These are phyloP conservation scores for Anthoceros angustus DNA, from an alignment of 225 moss, liverwort and hornwort genomes.

Conservation along the genomic window DNA sequence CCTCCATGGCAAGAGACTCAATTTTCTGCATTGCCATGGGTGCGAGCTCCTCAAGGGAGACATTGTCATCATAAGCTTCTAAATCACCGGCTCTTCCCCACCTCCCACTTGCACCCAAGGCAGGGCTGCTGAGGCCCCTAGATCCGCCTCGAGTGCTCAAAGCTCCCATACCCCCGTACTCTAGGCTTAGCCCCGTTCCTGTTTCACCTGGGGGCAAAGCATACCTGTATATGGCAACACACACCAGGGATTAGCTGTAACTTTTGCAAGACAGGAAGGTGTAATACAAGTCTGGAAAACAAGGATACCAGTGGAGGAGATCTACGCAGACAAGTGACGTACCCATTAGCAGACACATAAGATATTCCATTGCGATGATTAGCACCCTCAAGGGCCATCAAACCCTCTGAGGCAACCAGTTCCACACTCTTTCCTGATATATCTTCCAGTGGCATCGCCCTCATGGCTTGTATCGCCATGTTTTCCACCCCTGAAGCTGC, in stretches of 20 bases:
- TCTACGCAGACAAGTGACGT: slow-evolving; percentile 13
- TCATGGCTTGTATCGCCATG: slow-evolving; percentile 88
- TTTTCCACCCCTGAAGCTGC: slow-evolving; percentile 71
- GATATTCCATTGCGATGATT: slow-evolving; percentile 11
- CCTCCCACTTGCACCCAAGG: not conserved
- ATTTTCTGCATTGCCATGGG: slow-evolving; percentile 98
- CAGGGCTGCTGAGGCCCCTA: not conserved
- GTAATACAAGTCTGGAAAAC: no score
- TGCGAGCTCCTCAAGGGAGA: slow-evolving; percentile 77
- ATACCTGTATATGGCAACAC: not conserved
- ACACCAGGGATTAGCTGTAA: not conserved
- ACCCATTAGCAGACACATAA: slow-evolving; percentile 38
- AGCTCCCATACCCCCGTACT: slow-evolving; percentile 18
- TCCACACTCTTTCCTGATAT: slow-evolving; percentile 91
- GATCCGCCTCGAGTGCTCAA: slow-evolving; percentile 16
- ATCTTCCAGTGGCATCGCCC: slow-evolving; percentile 94
- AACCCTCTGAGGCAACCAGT: slow-evolving; percentile 80
- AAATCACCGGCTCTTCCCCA: not conserved
- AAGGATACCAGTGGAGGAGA: no score
- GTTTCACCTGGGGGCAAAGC: slow-evolving; percentile 4
- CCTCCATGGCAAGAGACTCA: slow-evolving; percentile 85
- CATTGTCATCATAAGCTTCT: slow-evolving; percentile 36
- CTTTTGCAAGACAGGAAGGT: no score
- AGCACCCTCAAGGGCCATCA: slow-evolving; percentile 48
- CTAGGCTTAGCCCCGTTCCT: slow-evolving; percentile 21